A percentile compares a stretch with the other conserved stretches of the same genome.
These are phyloP conservation scores for Claviceps arundinis DNA, from an alignment of 2,329 filamentous ascomycete species.

Conservation along the genomic window DNA sequence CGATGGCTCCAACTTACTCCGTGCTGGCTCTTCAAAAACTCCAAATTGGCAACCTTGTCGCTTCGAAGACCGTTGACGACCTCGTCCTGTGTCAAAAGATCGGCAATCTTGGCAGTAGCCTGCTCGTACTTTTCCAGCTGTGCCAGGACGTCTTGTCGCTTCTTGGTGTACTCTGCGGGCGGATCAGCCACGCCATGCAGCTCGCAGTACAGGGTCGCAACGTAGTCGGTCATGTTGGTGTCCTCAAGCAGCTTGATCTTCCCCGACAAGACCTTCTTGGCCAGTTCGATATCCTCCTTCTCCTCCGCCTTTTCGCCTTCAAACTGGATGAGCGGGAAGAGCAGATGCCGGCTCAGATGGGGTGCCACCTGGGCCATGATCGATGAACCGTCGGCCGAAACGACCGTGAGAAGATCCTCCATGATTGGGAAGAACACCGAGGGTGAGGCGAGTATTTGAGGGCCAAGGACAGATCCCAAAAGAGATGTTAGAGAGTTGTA, in stretches of 20 bases:
- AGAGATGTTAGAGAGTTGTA: neutral
- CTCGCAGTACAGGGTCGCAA: conserved; percentile 81
- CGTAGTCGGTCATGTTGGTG: conserved; percentile 98
- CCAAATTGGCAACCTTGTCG: conserved; percentile 98
- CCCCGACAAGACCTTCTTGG: conserved; percentile 62
- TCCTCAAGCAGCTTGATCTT: conserved; percentile 92
- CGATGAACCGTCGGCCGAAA: conserved; percentile 55
- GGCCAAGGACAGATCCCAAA: neutral
- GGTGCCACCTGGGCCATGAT: conserved; percentile 81
- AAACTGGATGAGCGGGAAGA: conserved; percentile 94
- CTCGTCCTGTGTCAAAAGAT: conserved; percentile 74
- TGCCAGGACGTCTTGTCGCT: conserved; percentile 77
- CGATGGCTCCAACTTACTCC: conserved; percentile 43
- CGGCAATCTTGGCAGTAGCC: conserved; percentile 77
- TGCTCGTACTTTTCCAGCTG: conserved; percentile 74
- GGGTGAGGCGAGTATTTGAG: neutral
- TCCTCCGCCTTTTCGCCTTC: conserved; percentile 71
- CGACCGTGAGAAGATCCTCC: conserved; percentile 34
- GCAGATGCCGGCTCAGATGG: conserved; percentile 87
- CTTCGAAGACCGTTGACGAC: conserved; percentile 83
- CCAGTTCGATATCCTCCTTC: conserved; percentile 43
- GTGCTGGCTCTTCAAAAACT: conserved; percentile 93
- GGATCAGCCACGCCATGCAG: conserved; percentile 67
- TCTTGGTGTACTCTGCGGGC: conserved; percentile 75
- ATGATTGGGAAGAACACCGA: conserved; percentile 13